Percentiles rank a stretch among this genome's conserved stretches.
phyloP scores from a whole-genome alignment of 495 filamentous ascomycete genomes.

The Articulospora tetracladia region DNA sequence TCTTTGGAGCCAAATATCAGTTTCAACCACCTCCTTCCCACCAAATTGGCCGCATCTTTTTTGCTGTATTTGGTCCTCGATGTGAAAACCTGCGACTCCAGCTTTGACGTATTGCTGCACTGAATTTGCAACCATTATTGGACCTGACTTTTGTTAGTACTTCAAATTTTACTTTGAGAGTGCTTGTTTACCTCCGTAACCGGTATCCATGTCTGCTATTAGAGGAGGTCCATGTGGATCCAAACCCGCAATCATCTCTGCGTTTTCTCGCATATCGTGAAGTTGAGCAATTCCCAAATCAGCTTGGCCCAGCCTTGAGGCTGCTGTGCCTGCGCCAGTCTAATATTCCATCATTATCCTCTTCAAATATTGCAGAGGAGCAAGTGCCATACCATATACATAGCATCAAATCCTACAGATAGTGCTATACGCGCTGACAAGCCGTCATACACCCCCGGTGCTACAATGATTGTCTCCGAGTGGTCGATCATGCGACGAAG shows the following conservation, averaged over 20 bases:
- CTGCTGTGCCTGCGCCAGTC: conserved; percentile 61
- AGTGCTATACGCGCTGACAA: conserved; percentile 60
- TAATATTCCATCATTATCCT: too few relatives aligned
- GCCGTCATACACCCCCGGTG: conserved; percentile 67
- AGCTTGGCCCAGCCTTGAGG: conserved; percentile 56
- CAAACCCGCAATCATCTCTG: conserved; percentile 62
- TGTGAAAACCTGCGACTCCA: conserved; percentile 63
- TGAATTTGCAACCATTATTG: conserved; percentile 57
- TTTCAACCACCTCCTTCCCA: conserved; percentile 56
- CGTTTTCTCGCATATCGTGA: conserved; percentile 60
- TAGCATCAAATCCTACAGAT: conserved; percentile 52
- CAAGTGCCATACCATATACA: conserved; percentile 49
- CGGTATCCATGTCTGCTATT: conserved; percentile 64
- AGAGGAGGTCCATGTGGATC: conserved; percentile 51
- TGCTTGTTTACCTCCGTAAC: conserved; percentile 39
- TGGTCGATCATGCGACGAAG: background rate
- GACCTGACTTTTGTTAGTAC: conserved; percentile 21
- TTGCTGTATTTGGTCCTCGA: conserved; percentile 64
- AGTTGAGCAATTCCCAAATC: conserved; percentile 59
- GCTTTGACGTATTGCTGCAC: conserved; percentile 58
- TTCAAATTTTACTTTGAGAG: too few relatives aligned
- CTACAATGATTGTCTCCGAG: conserved; percentile 39
- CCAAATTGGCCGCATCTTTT: conserved; percentile 61
- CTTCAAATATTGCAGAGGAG: too few relatives aligned
- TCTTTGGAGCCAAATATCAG: conserved; percentile 49